phyloP scores from a whole-genome alignment of 2,329 filamentous ascomycete genomes.

The Calonectria pauciramosa region DNA sequence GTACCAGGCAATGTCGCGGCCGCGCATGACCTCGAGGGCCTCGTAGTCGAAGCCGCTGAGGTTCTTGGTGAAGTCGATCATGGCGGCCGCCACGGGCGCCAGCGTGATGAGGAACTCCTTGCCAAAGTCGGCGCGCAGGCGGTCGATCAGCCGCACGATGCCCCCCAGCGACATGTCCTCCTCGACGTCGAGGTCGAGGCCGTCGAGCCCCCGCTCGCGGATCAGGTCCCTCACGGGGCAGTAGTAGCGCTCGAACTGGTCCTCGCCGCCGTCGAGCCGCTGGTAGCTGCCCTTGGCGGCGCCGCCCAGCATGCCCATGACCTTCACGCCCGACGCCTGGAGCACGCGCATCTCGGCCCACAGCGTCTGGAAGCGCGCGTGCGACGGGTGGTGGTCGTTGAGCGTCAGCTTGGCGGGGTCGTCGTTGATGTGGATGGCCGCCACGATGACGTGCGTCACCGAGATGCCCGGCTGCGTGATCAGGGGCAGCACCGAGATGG shows the following conservation, averaged over 20 bases:
- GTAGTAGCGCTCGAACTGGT: slow-evolving; percentile 82
- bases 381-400: slow-evolving; percentile 82
- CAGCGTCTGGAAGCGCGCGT: slow-evolving; percentile 76
- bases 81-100: slow-evolving; percentile 83
- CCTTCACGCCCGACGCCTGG: slow-evolving; percentile 80
- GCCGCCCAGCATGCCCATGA: slow-evolving; percentile 90
- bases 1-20: slow-evolving; percentile 82
- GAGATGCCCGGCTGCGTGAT: slow-evolving; percentile 62
- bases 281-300: slow-evolving; percentile 81
- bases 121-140: slow-evolving; percentile 78
- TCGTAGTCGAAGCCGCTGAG: slow-evolving; percentile 88
- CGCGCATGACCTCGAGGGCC: slow-evolving; percentile 77
- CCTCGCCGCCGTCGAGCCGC: slow-evolving; percentile 67
- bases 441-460: slow-evolving; percentile 86
- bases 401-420: slow-evolving; percentile 77
- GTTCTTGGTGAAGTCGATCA: slow-evolving; percentile 68
- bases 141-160: slow-evolving; percentile 76
- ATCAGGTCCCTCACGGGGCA: slow-evolving; percentile 76
- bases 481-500: slow-evolving; percentile 68
- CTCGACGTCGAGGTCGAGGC: slow-evolving; percentile 85
- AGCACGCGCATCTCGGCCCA: slow-evolving; percentile 84
- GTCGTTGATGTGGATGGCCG: slow-evolving; percentile 86
- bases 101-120: slow-evolving; percentile 81
- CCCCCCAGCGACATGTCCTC: slow-evolving; percentile 79
- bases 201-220: slow-evolving; percentile 72